phyloP scores from a whole-genome alignment of 163 green algal species.

The Scenedesmus sp. region DNA sequence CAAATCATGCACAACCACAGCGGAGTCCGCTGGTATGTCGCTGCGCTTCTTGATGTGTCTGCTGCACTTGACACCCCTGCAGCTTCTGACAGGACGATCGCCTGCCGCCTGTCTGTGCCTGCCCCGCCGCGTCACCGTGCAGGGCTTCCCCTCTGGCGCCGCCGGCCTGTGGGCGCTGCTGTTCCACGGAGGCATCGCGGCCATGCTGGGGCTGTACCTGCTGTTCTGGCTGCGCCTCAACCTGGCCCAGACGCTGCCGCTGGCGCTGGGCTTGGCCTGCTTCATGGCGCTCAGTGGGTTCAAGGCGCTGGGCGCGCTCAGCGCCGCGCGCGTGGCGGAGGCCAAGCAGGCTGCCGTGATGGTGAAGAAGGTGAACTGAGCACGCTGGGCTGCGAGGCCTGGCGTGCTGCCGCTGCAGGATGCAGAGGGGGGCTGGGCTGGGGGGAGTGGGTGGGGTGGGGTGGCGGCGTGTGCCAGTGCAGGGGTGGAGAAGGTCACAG shows the following conservation, averaged over 20 bases:
- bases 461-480: background rate
- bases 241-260: constrained; percentile 71
- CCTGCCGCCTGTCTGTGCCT: no score
- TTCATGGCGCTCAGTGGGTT: constrained; percentile 29
- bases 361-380: constrained; percentile 40
- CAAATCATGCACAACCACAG: no score
- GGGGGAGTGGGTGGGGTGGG: background rate
- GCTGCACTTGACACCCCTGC: no score
- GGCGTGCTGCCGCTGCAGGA: background rate
- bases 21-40: no score
- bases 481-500: no score
- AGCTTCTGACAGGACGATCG: no score
- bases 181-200: constrained; percentile 76
- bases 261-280: constrained; percentile 45
- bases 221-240: constrained; percentile 80
- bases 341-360: background rate
- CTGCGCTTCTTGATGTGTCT: no score
- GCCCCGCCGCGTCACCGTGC: background rate
- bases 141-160: constrained; percentile 63
- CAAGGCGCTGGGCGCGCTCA: constrained; percentile 54
- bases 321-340: constrained; percentile 19
- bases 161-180: constrained; percentile 59
- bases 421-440: background rate
- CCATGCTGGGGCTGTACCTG: constrained; percentile 72
- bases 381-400: background rate